phyloP scores from a whole-genome alignment of 768 basidiomycete genomes.

The Tricholomella constricta region DNA sequence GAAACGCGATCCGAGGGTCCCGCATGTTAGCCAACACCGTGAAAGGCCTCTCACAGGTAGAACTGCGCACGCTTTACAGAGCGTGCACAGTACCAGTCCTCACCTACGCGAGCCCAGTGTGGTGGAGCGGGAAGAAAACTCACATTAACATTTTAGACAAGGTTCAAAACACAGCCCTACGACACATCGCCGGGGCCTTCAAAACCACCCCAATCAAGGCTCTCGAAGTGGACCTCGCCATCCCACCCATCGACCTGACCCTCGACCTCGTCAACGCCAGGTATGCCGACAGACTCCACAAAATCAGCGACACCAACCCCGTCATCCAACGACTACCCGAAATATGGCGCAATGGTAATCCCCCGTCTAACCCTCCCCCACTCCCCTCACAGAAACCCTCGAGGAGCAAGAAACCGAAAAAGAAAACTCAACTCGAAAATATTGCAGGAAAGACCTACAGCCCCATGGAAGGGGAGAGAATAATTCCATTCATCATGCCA shows the following conservation, averaged over 20 bases:
- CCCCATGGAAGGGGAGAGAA: background rate
- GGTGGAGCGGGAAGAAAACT: conserved; percentile 29
- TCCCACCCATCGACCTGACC: conserved; percentile 28
- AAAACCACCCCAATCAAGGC: conserved; percentile 30
- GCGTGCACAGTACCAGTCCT: no score
- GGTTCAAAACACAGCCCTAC: conserved; percentile 30
- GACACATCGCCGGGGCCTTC: conserved; percentile 35
- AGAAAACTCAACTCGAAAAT: conserved; percentile 7
- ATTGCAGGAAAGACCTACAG: conserved; percentile 17
- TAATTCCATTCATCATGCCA: background rate
- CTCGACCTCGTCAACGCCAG: conserved; percentile 8
- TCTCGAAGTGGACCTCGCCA: conserved; percentile 32
- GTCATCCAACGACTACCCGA: background rate
- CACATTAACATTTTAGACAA: conserved; percentile 17
- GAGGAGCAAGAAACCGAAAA: background rate
- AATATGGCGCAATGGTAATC: background rate
- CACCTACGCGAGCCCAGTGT: conserved; percentile 33
- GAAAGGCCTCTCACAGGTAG: conserved; percentile 29
- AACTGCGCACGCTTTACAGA: conserved; percentile 29
- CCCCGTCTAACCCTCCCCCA: conserved; percentile 18
- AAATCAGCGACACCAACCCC: conserved; percentile 10
- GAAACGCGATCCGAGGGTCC: conserved; percentile 23
- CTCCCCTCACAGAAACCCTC: conserved; percentile 14
- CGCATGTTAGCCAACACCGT: conserved; percentile 37
- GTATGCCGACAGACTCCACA: conserved; percentile 26